Evolutionary conservation across 768 basidiomycete species (phyloP).

Genomic region (Kwoniella sp.): DNA sequence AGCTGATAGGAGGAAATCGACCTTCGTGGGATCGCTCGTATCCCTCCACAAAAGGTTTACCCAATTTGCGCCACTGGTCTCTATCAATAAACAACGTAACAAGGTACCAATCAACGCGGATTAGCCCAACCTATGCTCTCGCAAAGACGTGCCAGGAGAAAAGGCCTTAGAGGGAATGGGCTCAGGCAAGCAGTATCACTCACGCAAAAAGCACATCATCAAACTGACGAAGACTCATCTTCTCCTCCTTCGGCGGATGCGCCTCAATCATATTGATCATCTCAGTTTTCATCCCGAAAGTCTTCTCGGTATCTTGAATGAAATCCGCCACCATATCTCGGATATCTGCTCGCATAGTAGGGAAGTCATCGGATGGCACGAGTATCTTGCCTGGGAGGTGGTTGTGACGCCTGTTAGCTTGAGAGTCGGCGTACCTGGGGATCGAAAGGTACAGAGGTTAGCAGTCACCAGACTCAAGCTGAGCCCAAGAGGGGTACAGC

Average conservation of each 20-base stretch:
- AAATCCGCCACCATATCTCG: no score
- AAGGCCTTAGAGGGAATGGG: no score
- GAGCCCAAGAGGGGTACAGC: no score
- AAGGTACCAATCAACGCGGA: no score
- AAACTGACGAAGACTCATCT: background rate
- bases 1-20: no score
- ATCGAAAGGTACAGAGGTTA: no score
- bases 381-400: slow-evolving; percentile 13
- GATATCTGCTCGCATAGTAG: slow-evolving; percentile 5
- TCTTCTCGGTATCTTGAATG: background rate
- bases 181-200: no score
- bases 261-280: slow-evolving; percentile 9
- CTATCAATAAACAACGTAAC: background rate
- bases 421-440: slow-evolving; percentile 27
- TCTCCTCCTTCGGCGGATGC: slow-evolving; percentile 1
- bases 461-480: no score
- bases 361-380: slow-evolving; percentile 18
- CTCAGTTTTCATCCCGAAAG: slow-evolving; percentile 5
- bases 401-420: slow-evolving; percentile 26
- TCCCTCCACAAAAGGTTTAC: slow-evolving; percentile 25
- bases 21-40: slow-evolving; percentile 30
- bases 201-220: background rate
- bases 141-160: no score
- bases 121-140: no score
- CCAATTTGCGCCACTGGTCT: slow-evolving; percentile 26